These are phyloP conservation scores for Bryopsis sp. DNA, from an alignment of 139 green algal genomes.

Conservation along the genomic window DNA sequence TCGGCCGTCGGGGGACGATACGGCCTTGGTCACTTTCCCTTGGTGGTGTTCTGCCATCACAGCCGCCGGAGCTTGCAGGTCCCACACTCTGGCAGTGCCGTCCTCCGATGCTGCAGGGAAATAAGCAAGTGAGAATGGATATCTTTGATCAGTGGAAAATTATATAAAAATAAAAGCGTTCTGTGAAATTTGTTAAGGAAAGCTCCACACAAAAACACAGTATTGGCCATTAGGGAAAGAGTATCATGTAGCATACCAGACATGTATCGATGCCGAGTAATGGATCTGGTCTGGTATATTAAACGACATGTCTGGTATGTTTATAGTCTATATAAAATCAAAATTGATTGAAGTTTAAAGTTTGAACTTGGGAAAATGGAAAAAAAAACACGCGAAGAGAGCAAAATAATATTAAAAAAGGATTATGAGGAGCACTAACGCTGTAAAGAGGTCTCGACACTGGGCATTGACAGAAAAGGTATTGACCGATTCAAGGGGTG, in stretches of 20 bases:
- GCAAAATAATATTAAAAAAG: neutral
- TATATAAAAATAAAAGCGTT: too few relatives aligned
- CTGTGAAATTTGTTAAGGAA: neutral
- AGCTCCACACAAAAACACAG: neutral
- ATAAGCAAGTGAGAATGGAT: too few relatives aligned
- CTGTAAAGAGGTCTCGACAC: neutral
- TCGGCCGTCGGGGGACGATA: neutral
- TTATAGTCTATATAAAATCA: neutral
- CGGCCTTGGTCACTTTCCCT: constrained; percentile 9
- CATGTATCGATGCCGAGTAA: neutral
- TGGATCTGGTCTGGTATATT: neutral
- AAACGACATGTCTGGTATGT: neutral
- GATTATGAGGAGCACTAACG: too few relatives aligned
- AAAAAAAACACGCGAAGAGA: neutral
- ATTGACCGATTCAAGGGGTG: neutral
- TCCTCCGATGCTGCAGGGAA: constrained; percentile 38
- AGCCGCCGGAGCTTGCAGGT: constrained; percentile 37
- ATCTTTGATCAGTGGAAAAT: too few relatives aligned
- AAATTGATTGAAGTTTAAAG: neutral
- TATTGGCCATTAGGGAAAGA: neutral
- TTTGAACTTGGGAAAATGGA: neutral
- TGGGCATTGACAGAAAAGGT: neutral
- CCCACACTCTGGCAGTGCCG: constrained; percentile 63
- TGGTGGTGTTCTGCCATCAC: neutral
- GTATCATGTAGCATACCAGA: neutral